phyloP scores from a whole-genome alignment of 306 rosid genomes.

The Sicyos edulis region DNA sequence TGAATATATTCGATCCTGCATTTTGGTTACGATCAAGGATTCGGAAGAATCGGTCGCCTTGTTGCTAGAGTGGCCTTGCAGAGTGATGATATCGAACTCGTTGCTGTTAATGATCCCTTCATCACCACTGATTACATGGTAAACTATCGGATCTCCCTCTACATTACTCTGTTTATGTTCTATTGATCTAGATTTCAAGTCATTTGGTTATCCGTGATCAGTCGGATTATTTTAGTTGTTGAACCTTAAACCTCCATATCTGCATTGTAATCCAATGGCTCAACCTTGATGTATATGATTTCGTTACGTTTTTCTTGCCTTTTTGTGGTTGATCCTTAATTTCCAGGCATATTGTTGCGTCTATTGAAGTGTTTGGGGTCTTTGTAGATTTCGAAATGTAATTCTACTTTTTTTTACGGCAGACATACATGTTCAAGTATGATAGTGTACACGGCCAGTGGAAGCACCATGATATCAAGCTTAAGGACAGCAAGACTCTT shows the following conservation, averaged over 20 bases:
- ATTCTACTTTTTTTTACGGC: neutral
- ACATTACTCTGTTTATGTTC: neutral
- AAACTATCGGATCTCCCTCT: neutral
- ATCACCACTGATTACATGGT: conserved; percentile 92
- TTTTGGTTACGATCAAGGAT: conserved; percentile 38
- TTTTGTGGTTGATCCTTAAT: neutral
- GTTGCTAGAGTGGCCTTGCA: conserved; percentile 93
- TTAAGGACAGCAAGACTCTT: conserved; percentile 80
- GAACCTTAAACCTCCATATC: neutral
- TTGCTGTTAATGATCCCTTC: conserved; percentile 87
- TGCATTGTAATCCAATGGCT: too few species aligned
- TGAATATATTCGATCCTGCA: neutral
- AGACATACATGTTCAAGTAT: conserved; percentile 89
- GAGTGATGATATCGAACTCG: conserved; percentile 86
- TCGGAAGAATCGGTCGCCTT: conserved; percentile 95
- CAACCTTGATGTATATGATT: neutral
- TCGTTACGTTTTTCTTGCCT: neutral
- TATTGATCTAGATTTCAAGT: neutral
- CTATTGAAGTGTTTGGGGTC: too few species aligned
- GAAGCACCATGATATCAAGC: conserved; percentile 80
- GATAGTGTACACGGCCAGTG: conserved; percentile 83
- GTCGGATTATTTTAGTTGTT: neutral
- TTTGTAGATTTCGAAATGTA: too few species aligned
- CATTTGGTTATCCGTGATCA: neutral
- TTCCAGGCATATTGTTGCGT: too few species aligned